These are phyloP conservation scores for Trichoderma citrinoviride DNA, from an alignment of 2,329 filamentous ascomycete genomes.

Conservation along the genomic window DNA sequence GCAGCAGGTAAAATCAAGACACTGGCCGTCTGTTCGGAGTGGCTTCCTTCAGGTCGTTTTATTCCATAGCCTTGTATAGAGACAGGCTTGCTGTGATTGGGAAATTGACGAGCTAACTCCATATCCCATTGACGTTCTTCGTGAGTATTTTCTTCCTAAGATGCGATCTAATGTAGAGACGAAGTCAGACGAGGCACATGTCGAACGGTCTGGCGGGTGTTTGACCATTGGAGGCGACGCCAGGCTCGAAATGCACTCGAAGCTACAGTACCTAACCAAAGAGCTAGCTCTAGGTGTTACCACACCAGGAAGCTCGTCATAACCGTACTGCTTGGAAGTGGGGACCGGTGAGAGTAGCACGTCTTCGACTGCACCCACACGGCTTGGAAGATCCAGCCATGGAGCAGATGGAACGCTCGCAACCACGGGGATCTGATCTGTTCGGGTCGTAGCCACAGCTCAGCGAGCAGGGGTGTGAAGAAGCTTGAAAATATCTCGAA, in stretches of 20 bases:
- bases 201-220: not conserved
- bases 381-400: not conserved
- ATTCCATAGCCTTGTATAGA: not conserved
- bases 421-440: constrained; percentile 15
- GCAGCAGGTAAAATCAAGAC: not conserved
- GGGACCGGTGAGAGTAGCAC: constrained; percentile 28
- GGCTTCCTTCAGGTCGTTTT: not conserved
- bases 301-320: constrained; percentile 18
- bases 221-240: not conserved
- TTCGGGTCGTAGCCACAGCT: constrained; percentile 20
- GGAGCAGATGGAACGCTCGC: not conserved
- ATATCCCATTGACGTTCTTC: not conserved
- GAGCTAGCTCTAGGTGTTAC: constrained; percentile 18
- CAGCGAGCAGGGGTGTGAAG: constrained; percentile 19
- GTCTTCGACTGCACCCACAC: constrained; percentile 21
- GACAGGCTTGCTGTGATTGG: too few species aligned
- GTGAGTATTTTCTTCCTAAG: not conserved
- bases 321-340: constrained; percentile 21
- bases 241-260: not conserved
- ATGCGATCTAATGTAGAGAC: not conserved
- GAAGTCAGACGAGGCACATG: constrained; percentile 4
- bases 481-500: not conserved
- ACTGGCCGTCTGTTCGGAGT: not conserved
- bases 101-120: not conserved
- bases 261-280: not conserved